Conservation (phyloP, 257 asterid species). For the Ophiorrhiza pumila region DNA sequence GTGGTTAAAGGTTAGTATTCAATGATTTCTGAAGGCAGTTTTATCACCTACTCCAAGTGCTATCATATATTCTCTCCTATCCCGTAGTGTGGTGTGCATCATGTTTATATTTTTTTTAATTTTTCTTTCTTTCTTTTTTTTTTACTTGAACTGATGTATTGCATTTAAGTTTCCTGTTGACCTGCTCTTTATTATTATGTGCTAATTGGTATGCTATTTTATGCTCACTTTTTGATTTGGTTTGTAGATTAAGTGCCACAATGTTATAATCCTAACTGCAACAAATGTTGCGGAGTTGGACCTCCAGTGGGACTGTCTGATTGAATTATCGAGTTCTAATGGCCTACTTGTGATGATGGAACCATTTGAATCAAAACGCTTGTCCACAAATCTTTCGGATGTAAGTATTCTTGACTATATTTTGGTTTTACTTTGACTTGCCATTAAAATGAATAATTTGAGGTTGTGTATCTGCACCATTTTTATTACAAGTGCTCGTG, state of each 20-base stretch:
- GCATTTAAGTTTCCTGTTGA: not conserved
- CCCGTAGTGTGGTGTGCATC: not conserved
- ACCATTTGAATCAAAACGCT: slow-evolving; percentile 55
- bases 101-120: not conserved
- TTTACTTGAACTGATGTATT: not conserved
- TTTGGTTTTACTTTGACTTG: not conserved
- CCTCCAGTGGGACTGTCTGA: slow-evolving; percentile 66
- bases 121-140: not conserved
- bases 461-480: not conserved
- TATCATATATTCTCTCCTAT: not conserved
- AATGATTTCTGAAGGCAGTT: not conserved
- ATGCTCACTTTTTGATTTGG: not conserved
- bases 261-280: slow-evolving; percentile 70
- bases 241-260: slow-evolving; percentile 77
- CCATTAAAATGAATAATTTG: not conserved
- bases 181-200: not conserved
- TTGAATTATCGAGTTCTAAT: slow-evolving; percentile 44
- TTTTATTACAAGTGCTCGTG: not conserved
- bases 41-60: not conserved
- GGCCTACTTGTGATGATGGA: slow-evolving; percentile 38
- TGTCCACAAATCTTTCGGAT: slow-evolving; percentile 51
- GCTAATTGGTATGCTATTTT: not conserved
- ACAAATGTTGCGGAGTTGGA: slow-evolving; percentile 70
- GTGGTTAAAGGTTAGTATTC: not conserved
- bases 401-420: slow-evolving; percentile 38